These are phyloP conservation scores for Astrephomene gubernaculifera DNA, from an alignment of 139 green algal species.

Conservation along the genomic window DNA sequence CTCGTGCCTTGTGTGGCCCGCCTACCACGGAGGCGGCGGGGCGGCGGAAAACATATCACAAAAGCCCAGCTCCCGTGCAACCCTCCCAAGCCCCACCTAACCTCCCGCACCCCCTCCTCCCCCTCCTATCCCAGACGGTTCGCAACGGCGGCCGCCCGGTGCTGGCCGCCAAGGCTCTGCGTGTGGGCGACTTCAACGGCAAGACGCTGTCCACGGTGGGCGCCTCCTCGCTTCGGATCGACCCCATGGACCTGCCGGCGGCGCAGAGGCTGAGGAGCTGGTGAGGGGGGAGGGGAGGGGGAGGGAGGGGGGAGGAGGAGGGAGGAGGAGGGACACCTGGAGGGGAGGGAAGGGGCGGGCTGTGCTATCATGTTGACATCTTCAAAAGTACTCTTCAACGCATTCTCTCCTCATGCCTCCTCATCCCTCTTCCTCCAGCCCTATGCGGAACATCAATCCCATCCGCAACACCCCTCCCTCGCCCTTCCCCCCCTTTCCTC, in stretches of 20 bases:
- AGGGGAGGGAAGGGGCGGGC: background rate
- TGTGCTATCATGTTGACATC: no score
- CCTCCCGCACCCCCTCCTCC: no score
- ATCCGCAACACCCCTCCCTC: background rate
- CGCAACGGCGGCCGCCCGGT: slow-evolving; percentile 71
- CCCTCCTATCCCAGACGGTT: slow-evolving; percentile 12
- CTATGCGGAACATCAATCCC: no score
- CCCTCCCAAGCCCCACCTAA: no score
- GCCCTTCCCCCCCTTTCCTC: background rate
- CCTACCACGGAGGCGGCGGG: no score
- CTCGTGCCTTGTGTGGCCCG: no score
- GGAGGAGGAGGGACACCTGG: no score
- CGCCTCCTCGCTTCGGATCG: slow-evolving; percentile 74
- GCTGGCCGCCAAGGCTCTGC: slow-evolving; percentile 84
- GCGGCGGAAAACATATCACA: no score
- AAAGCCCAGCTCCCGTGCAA: no score
- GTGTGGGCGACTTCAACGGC: slow-evolving; percentile 96
- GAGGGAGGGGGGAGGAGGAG: background rate
- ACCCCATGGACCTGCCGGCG: slow-evolving; percentile 79
- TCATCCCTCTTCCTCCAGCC: no score
- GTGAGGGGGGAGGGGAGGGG: slow-evolving; percentile 53
- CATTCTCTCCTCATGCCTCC: no score
- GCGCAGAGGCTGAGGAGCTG: slow-evolving; percentile 68
- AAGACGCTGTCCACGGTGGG: slow-evolving; percentile 85
- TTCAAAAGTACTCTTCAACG: no score